A percentile compares a stretch with the other conserved stretches of the same genome.
These are phyloP conservation scores for Clonostachys rhizophaga DNA, from an alignment of 2,329 filamentous ascomycete genomes.

Conservation along the genomic window DNA sequence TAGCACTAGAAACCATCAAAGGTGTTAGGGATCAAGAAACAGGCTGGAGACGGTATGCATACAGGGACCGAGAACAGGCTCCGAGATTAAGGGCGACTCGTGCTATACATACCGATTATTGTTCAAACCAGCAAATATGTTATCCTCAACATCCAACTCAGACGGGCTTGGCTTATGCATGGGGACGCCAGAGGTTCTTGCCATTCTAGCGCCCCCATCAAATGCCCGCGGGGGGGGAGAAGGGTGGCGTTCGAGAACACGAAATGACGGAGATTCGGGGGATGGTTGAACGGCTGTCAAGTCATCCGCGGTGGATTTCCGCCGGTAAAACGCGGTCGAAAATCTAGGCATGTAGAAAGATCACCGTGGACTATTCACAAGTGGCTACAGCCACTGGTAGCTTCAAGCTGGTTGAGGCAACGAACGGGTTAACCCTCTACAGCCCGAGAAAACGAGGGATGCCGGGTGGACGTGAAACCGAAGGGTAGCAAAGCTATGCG, in stretches of 20 bases:
- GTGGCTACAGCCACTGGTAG: neutral
- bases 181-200: slow-evolving; percentile 25
- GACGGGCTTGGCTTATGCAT: slow-evolving; percentile 29
- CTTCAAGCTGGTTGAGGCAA: too few species aligned
- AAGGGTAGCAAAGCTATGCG: too few species aligned
- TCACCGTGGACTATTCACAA: neutral
- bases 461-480: neutral
- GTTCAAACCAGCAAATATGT: slow-evolving; percentile 54
- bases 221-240: slow-evolving; percentile 38
- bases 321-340: slow-evolving; percentile 52
- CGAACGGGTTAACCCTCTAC: too few species aligned
- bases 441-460: too few species aligned
- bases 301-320: slow-evolving; percentile 53
- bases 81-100: too few species aligned
- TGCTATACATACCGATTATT: slow-evolving; percentile 39
- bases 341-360: slow-evolving; percentile 56
- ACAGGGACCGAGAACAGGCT: too few species aligned
- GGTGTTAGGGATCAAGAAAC: slow-evolving; percentile 9
- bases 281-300: slow-evolving; percentile 40
- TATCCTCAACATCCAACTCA: slow-evolving; percentile 45
- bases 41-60: slow-evolving; percentile 1
- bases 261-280: slow-evolving; percentile 46
- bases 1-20: slow-evolving; percentile 16
- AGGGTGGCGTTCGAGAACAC: slow-evolving; percentile 51
- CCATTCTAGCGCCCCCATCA: slow-evolving; percentile 41